Evolutionary conservation across 2,329 filamentous ascomycete genomes (phyloP), one percentile per base, ranked within the genome.

Genomic region (Westerdykella sp.): DNA sequence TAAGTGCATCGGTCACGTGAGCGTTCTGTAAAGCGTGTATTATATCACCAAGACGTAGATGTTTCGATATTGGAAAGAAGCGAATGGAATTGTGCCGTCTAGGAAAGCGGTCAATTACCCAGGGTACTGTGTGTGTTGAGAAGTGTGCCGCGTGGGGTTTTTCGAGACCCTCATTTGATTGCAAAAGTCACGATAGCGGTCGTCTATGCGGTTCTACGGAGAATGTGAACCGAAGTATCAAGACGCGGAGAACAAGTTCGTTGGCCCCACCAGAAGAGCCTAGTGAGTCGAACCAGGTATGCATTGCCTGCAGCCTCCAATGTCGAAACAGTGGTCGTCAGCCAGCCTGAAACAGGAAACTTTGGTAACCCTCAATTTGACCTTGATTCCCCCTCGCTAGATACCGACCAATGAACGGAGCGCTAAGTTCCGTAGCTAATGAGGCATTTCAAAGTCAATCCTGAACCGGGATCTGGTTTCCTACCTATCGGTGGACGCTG

Each of bases 401-500:
- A 14, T 7, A 18, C 9, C 32, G 10, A 35, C 4, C 43, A 48
- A 43, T 52, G 30, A 48, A 46, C 30, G 49, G 48, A 28, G 44
- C 48, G 28, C 43, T 42, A 54, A 80, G 85, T 50, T 67, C n/a
- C 16, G n/a, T 15, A 9, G n/a, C 16, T 9, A 15, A 14, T 35
- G n/a, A 35, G 16, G 16, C 32, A 14, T 35, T 11, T 9, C 32
- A 14, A 14, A 14, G n/a, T 15, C 13, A 35, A 6, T 13, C 23
- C 4, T 16, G 12, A 15, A 37, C 25, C 45, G 45, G 45, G 45
- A 11, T 45, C 42, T 18, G 15, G 35, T 9, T 22, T 37, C 10
- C 37, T 37, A 11, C 14, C 31, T 13, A 40, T 87, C 1, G 85
- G 83, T 55, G 80, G 78, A 39, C 70, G 15, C 13, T 7, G 3